These are phyloP conservation scores for Fragilaria crotonensis DNA, from an alignment of 108 stramenopile species.

Conservation along the genomic window DNA sequence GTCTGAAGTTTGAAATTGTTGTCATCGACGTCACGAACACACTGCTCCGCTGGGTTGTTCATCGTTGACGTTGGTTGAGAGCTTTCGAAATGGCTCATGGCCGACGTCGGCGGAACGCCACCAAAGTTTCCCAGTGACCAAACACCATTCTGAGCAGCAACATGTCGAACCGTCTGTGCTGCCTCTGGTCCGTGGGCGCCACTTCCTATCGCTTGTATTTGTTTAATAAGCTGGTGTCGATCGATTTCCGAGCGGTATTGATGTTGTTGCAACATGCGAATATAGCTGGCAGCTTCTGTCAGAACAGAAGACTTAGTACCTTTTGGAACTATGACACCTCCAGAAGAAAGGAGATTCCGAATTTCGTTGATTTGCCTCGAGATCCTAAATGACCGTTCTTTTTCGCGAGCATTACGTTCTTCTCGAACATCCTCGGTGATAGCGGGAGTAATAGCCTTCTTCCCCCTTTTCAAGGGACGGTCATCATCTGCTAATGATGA, in stretches of 20 bases:
- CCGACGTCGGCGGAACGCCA: conserved; percentile 45
- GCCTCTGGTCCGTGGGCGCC: conserved; percentile 73
- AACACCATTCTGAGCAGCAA: conserved; percentile 55
- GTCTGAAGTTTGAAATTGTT: conserved; percentile 12
- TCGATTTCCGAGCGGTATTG: conserved; percentile 74
- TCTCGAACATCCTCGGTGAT: conserved; percentile 55
- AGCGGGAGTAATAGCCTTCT: conserved; percentile 33
- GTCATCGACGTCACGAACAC: conserved; percentile 3
- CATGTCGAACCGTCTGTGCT: conserved; percentile 43
- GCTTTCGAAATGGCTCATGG: too few relatives aligned
- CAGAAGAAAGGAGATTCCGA: conserved; percentile 56
- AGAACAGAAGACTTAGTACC: conserved; percentile 85
- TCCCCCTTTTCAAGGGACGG: conserved; percentile 36
- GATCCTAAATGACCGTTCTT: conserved; percentile 82
- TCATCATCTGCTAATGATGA: too few relatives aligned
- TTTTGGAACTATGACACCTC: conserved; percentile 83
- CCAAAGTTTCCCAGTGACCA: conserved; percentile 68
- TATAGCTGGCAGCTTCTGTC: conserved; percentile 83
- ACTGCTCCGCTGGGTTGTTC: neutral
- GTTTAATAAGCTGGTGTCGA: conserved; percentile 61
- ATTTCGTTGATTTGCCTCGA: conserved; percentile 78
- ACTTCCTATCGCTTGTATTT: conserved; percentile 70
- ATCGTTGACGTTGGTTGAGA: too few relatives aligned
- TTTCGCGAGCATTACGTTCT: conserved; percentile 83
- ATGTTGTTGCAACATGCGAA: conserved; percentile 79